A percentile compares a stretch with the other conserved stretches of the same genome.
These are phyloP conservation scores for Williopsis jadinii DNA, from an alignment of 1,139 yeast genomes.

Conservation along the genomic window DNA sequence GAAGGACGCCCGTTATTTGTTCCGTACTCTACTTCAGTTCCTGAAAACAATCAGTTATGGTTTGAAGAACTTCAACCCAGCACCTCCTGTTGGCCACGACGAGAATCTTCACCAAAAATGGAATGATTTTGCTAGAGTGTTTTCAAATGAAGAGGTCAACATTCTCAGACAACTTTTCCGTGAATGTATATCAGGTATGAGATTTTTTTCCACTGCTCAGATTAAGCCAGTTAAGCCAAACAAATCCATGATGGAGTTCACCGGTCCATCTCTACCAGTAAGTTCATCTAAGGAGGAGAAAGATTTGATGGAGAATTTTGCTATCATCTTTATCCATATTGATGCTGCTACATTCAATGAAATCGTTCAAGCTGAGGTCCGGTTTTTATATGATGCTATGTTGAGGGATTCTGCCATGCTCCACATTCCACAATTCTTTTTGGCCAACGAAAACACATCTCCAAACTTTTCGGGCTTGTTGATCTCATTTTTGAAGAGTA, in stretches of 20 bases:
- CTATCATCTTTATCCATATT: slow-evolving; percentile 86
- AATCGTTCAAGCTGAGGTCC: slow-evolving; percentile 76
- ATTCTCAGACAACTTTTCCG: slow-evolving; percentile 71
- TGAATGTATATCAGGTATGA: slow-evolving; percentile 78
- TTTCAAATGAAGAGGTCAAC: slow-evolving; percentile 74
- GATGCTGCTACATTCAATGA: slow-evolving; percentile 97
- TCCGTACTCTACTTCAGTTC: slow-evolving; percentile 85
- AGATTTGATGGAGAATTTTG: slow-evolving; percentile 92
- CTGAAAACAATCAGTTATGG: slow-evolving; percentile 88
- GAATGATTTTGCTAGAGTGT: slow-evolving; percentile 83
- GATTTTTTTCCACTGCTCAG: slow-evolving; percentile 59
- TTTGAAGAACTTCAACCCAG: slow-evolving; percentile 83
- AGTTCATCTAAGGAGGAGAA: slow-evolving; percentile 90
- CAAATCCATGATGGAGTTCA: slow-evolving; percentile 50
- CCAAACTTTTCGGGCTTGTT: slow-evolving; percentile 89
- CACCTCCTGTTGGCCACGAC: slow-evolving; percentile 62
- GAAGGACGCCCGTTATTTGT: slow-evolving; percentile 82
- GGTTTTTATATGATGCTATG: slow-evolving; percentile 72
- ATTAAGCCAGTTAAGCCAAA: slow-evolving; percentile 28
- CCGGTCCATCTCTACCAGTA: slow-evolving; percentile 77
- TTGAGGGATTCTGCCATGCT: slow-evolving; percentile 78
- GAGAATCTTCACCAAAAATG: slow-evolving; percentile 62
- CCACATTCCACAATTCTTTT: slow-evolving; percentile 88
- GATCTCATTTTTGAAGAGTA: slow-evolving; percentile 66
- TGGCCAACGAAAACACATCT: slow-evolving; percentile 90